Base-by-base conservation (phyloP, 306 rosid species). In the Fagus sylvatica region DNA sequence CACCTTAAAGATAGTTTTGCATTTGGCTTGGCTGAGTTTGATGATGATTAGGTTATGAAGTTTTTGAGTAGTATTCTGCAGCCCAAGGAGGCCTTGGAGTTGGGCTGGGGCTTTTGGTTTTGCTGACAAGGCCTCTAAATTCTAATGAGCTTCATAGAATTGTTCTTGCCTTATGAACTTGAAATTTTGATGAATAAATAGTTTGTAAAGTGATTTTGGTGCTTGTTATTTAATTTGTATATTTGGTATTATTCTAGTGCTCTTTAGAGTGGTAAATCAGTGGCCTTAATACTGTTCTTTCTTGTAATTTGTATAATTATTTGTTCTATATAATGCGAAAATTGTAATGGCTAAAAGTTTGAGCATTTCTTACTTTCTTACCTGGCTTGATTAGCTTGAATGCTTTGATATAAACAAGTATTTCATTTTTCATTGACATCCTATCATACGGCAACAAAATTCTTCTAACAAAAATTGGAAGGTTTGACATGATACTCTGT, bases 31-130 rank as follows among this genome's bases (percentile, higher is more conserved):
- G 43, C 41, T 48, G 69, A 76, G 78, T 85, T 76, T 39, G 76
- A 85, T 7, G 41, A 37, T n/a, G 84, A 73, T 10, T 86, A 82
- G 57, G 59, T 82, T 73, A 46, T 85, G 43, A 69, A 66, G n/a
- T 40, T 82, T 8, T 4, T 82, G 61, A 60, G 43, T 5, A 53
- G 61, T 32, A 68, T 82, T 11, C 66, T 62, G 42, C 80, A 73
- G 28, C 73, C 78, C 11, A 79, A 60, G 51, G 77, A 62, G 48
- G 86, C 89, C 48, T 78, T n/a, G n/a, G 79, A 82, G 55, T 69
- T 79, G n/a, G 78, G 79, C 82, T 33, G 70, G 48, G 84, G 71
- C 78, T 33, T 75, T 86, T 57, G 89, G 87, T 61, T 82, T 79
- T 1, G 57, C 75, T 13, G 75, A 79, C 71, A 82, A 71, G 39